A percentile compares a stretch with the other conserved stretches of the same genome.
These are phyloP conservation scores for Mycena citricolor DNA, from an alignment of 1,284 basidiomycete species.

Conservation along the genomic window DNA sequence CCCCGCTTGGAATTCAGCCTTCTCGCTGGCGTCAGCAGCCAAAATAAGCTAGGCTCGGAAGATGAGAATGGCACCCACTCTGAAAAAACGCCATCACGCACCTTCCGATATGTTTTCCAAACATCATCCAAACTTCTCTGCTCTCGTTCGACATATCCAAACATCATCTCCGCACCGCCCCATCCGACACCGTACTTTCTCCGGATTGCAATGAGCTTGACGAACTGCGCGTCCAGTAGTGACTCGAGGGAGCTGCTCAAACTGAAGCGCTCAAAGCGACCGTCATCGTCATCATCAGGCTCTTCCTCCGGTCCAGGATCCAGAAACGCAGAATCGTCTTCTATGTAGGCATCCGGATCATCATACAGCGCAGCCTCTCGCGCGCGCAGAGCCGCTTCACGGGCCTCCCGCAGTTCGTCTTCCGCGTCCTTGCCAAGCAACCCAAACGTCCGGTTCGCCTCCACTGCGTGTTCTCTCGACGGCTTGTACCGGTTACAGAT, in stretches of 20 bases:
- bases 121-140: constrained; percentile 44
- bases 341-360: constrained; percentile 23
- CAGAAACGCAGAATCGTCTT: constrained; percentile 11
- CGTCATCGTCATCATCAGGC: constrained; percentile 36
- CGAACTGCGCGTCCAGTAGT: constrained; percentile 51
- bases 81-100: constrained; percentile 24
- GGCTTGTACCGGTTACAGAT: constrained; percentile 58
- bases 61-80: neutral
- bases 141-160: constrained; percentile 43
- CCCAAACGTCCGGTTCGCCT: constrained; percentile 48
- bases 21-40: constrained; percentile 48
- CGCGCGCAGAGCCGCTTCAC: constrained; percentile 27
- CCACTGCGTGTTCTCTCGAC: constrained; percentile 41
- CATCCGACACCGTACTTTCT: constrained; percentile 54
- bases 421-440: constrained; percentile 41
- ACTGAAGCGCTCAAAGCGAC: constrained; percentile 54
- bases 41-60: constrained; percentile 33
- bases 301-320: constrained; percentile 26
- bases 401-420: constrained; percentile 39
- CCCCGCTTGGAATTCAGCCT: constrained; percentile 37
- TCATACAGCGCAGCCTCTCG: constrained; percentile 32
- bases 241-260: constrained; percentile 59
- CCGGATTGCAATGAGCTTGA: constrained; percentile 51
- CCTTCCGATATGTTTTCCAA: constrained; percentile 32
- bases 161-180: constrained; percentile 61